phyloP scores from a whole-genome alignment of 768 basidiomycete genomes.

The Podaxis sp. region DNA sequence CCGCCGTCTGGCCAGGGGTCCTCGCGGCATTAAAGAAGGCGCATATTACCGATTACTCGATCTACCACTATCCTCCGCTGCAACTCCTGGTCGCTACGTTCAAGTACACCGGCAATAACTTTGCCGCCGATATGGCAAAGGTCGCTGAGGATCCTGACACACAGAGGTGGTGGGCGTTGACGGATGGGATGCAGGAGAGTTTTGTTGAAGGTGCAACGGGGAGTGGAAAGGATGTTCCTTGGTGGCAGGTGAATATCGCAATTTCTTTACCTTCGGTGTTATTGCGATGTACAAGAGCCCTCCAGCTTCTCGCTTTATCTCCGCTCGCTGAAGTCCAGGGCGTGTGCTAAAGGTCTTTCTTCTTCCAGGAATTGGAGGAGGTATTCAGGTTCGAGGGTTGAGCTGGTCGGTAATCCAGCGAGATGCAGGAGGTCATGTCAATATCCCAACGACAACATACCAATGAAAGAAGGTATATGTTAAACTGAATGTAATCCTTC shows the following conservation, averaged over 20 bases:
- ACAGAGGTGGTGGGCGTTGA: conserved; percentile 75
- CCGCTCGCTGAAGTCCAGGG: background rate
- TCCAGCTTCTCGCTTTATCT: background rate
- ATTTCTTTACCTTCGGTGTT: background rate
- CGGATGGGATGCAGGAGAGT: conserved; percentile 77
- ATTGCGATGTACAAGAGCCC: background rate
- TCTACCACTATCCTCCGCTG: conserved; percentile 63
- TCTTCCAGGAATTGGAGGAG: conserved; percentile 51
- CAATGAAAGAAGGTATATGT: no score
- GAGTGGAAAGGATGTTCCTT: conserved; percentile 66
- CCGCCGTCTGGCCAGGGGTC: conserved; percentile 67
- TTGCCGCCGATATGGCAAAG: conserved; percentile 61
- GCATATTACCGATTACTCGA: conserved; percentile 75
- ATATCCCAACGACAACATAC: background rate
- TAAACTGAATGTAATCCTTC: no score
- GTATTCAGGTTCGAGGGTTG: conserved; percentile 51
- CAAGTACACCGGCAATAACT: conserved; percentile 71
- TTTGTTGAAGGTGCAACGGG: conserved; percentile 69
- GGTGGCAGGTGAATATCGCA: conserved; percentile 57
- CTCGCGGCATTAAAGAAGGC: conserved; percentile 60
- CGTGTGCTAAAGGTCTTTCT: background rate
- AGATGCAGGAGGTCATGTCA: background rate
- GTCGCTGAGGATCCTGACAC: conserved; percentile 69
- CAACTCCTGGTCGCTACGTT: conserved; percentile 76
- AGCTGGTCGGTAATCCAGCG: background rate